A percentile compares a stretch with the other conserved stretches of the same genome.
Conservation (phyloP, 1,284 basidiomycete species). For the Neotropicomus parvogracilis region DNA sequence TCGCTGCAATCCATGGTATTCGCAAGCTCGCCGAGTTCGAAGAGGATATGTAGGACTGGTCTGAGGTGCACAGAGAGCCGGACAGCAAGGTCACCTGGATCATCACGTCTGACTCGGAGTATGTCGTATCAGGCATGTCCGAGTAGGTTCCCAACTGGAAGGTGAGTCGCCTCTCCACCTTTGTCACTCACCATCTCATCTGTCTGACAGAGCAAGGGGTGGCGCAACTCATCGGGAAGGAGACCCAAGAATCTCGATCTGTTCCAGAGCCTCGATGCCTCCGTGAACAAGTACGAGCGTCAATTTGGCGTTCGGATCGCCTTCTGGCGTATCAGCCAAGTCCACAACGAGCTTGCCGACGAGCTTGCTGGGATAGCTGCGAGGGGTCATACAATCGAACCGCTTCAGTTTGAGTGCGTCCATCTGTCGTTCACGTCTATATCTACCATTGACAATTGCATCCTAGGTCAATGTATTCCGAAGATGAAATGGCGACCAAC, state of each 20-base stretch:
- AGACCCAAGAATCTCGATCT: slow-evolving; percentile 20
- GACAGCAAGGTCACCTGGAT: slow-evolving; percentile 12
- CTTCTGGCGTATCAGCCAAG: slow-evolving; percentile 16
- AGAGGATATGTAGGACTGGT: not conserved
- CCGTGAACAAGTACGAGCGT: slow-evolving; percentile 7
- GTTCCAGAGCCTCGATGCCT: slow-evolving; percentile 12
- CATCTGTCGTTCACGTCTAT: not conserved
- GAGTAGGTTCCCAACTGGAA: slow-evolving; percentile 25
- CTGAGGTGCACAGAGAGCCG: not conserved
- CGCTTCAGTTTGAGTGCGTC: slow-evolving; percentile 5
- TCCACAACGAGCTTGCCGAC: slow-evolving; percentile 15
- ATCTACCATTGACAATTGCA: not conserved
- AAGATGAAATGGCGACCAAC: not conserved
- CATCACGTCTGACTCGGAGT: slow-evolving; percentile 37
- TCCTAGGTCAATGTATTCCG: slow-evolving; percentile 2
- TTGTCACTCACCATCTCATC: not conserved
- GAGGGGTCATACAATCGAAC: not conserved
- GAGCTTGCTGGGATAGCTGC: slow-evolving; percentile 8
- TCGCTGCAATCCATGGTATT: slow-evolving; percentile 17
- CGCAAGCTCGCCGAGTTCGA: slow-evolving; percentile 11
- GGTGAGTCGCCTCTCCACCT: not conserved
- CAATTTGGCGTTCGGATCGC: slow-evolving; percentile 8
- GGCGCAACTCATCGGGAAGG: slow-evolving; percentile 9
- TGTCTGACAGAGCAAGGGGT: slow-evolving; percentile 7
- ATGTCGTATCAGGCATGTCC: slow-evolving; percentile 36